Evolutionary conservation across 345 rosid species (phyloP), one percentile per base, ranked within the genome.

Genomic region (Citrus medica): DNA sequence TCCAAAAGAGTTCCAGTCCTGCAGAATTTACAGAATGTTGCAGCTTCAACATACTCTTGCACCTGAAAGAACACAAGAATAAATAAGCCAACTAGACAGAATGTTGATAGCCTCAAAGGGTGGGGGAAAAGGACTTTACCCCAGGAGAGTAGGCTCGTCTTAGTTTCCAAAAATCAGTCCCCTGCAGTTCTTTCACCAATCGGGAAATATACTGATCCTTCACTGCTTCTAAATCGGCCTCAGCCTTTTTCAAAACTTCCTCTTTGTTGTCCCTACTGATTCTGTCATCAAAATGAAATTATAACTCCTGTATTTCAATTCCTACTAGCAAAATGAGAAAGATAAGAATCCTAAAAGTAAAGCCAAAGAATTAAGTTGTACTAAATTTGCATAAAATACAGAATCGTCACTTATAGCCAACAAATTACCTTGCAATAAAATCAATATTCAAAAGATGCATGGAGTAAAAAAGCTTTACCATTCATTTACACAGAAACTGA

Each of bases 21-120:
- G 87, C 97, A 96, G 82, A 96, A 96, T 75, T 86, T 87, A 74
- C 87, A 96, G 83, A 96, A 91, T 4, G 98, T 86, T 73, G 97
- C 99, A 70, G 99, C 99, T 83, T 96, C 99, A 82, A 96, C 89
- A 59, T 90, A 96, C 71, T 96, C 99, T 80, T 96, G 98, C 67
- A 96, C 90, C 98, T 96, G 85, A 80, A 85, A 87, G 72, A 40
- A 35, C 55, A 53, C 77, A 74, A 74, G 13, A 19, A 74, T 32
- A 40, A 71, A 27, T 35, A 12, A 62, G 67, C 58, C 46, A 75
- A 68, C 60, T 48, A 8, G 60, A 73, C 12, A 70, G 74, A 55
- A 59, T 32, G 33, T 38, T 27, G 58, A 12, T 42, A 65, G 42
- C 62, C 71, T 69, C 19, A 56, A 35, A 17, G 55, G 25, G 65